phyloP scores from a whole-genome alignment of 805 yeast species.

The Candida xiaguanensis region DNA sequence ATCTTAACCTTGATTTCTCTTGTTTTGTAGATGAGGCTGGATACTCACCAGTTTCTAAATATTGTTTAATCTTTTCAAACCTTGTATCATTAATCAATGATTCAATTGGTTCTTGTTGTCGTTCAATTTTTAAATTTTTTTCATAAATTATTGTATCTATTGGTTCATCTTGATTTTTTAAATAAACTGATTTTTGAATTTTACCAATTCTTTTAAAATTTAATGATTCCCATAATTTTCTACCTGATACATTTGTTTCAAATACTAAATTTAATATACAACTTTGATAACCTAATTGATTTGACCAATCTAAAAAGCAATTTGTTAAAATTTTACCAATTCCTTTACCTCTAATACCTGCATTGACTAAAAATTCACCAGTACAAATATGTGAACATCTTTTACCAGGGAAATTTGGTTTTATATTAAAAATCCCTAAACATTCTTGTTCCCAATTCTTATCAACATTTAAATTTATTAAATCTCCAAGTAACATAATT shows the following conservation, averaged over 20 bases:
- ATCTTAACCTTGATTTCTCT: slow-evolving; percentile 83
- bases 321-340: slow-evolving; percentile 84
- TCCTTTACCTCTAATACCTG: slow-evolving; percentile 89
- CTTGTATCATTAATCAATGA: slow-evolving; percentile 46
- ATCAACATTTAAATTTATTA: slow-evolving; percentile 35
- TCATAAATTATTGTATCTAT: slow-evolving; percentile 89
- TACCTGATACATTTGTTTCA: slow-evolving; percentile 81
- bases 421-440: slow-evolving; percentile 79
- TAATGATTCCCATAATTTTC: slow-evolving; percentile 71
- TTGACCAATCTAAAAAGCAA: slow-evolving; percentile 88
- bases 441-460: slow-evolving; percentile 92
- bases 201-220: slow-evolving; percentile 78
- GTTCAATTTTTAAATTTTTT: slow-evolving; percentile 59
- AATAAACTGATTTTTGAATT: slow-evolving; percentile 81
- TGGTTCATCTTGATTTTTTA: slow-evolving; percentile 79
- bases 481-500: slow-evolving; percentile 74
- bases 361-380: slow-evolving; percentile 83
- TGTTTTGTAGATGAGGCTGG: slow-evolving; percentile 79
- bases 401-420: slow-evolving; percentile 90
- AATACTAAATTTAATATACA: slow-evolving; percentile 81
- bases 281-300: slow-evolving; percentile 80
- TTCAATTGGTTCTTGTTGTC: not conserved
- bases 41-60: slow-evolving; percentile 78
- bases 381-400: slow-evolving; percentile 87
- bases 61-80: slow-evolving; percentile 74